Evolutionary conservation across 2,329 filamentous ascomycete species (phyloP).

Genomic region (Phoma sp.): DNA sequence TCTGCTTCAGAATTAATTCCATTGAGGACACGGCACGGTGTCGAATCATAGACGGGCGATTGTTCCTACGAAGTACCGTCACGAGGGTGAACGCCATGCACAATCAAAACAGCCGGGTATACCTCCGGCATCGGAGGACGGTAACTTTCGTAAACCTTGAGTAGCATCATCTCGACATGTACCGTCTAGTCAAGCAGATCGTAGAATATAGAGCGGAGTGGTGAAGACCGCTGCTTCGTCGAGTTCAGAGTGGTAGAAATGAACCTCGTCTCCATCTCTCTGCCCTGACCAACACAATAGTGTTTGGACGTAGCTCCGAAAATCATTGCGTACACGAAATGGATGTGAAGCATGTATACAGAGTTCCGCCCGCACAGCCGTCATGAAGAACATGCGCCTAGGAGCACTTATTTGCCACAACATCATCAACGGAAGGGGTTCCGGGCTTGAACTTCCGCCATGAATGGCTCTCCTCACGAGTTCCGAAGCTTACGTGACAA

Average conservation of each 20-base stretch:
- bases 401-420: neutral
- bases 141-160: neutral
- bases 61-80: neutral
- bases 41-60: neutral
- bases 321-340: no score
- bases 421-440: slow-evolving; percentile 4
- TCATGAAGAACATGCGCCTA: neutral
- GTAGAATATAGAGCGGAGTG: no score
- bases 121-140: slow-evolving; percentile 1
- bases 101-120: neutral
- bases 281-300: no score
- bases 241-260: neutral
- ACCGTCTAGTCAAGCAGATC: neutral
- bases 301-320: neutral
- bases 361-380: neutral
- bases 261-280: neutral
- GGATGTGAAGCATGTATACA: neutral
- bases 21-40: neutral
- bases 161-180: neutral
- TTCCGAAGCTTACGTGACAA: slow-evolving; percentile 7
- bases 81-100: slow-evolving; percentile 6
- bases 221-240: neutral
- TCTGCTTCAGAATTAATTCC: slow-evolving; percentile 6
- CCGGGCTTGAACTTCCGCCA: slow-evolving; percentile 5
- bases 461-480: slow-evolving; percentile 18